Conservation (phyloP, 2,329 filamentous ascomycete genomes). For the Zymoseptoria crescenta region DNA sequence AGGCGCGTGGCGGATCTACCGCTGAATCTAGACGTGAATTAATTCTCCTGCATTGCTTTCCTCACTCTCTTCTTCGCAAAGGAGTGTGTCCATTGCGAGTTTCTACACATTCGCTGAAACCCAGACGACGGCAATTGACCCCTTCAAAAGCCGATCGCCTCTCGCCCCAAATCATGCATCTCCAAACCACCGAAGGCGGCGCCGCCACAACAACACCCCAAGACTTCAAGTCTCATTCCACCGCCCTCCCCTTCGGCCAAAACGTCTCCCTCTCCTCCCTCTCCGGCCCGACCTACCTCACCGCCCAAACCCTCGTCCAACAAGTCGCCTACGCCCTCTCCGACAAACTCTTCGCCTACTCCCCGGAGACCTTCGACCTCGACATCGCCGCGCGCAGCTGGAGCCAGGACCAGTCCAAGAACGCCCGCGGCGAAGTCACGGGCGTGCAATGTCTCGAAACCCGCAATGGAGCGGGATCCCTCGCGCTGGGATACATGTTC, state of each 20-base stretch:
- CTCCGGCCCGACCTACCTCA: conserved; percentile 83
- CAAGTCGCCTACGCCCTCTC: conserved; percentile 92
- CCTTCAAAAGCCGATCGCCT: background rate
- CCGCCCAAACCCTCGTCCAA: conserved; percentile 86
- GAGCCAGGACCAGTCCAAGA: conserved; percentile 61
- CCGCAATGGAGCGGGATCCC: conserved; percentile 76
- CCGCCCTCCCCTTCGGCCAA: conserved; percentile 47
- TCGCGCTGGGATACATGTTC: conserved; percentile 95
- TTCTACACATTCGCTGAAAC: too few species aligned
- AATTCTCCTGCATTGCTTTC: background rate
- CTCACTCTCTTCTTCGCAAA: background rate
- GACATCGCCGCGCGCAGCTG: conserved; percentile 76
- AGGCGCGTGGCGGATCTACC: background rate
- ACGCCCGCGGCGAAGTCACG: conserved; percentile 75
- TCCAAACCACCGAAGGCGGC: conserved; percentile 27
- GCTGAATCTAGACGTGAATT: background rate
- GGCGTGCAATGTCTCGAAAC: conserved; percentile 76
- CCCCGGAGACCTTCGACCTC: conserved; percentile 84
- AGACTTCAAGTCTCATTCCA: conserved; percentile 32
- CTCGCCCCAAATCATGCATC: conserved; percentile 21
- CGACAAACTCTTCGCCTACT: conserved; percentile 96
- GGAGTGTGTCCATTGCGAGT: background rate
- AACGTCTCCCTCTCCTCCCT: conserved; percentile 51
- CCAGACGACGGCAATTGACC: background rate
- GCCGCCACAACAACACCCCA: conserved; percentile 6